These are phyloP conservation scores for Solanum hybrid DNA, from an alignment of 305 asterid species.

Conservation along the genomic window DNA sequence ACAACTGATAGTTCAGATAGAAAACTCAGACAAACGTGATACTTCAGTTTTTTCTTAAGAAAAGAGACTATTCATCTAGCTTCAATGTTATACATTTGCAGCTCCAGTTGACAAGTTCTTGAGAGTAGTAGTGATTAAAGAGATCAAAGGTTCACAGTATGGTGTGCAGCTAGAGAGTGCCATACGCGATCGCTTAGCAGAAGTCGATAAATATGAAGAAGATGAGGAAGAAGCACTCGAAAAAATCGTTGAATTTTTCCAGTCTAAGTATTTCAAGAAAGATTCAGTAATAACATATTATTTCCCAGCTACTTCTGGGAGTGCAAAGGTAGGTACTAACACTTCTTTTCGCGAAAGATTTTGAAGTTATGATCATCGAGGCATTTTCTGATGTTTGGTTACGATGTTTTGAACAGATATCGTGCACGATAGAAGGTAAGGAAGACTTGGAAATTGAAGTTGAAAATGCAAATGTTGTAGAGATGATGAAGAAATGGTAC, in stretches of 20 bases:
- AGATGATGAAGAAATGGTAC: constrained; percentile 77
- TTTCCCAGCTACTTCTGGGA: constrained; percentile 41
- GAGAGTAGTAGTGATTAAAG: constrained; percentile 78
- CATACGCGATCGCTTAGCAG: constrained; percentile 72
- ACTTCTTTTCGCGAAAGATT: not conserved
- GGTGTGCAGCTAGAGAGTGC: constrained; percentile 70
- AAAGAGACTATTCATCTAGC: not conserved
- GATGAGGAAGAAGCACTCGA: constrained; percentile 74
- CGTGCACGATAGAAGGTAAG: constrained; percentile 43
- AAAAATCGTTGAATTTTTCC: constrained; percentile 48
- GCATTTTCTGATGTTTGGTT: not conserved
- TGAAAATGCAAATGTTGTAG: constrained; percentile 79
- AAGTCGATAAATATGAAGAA: constrained; percentile 59
- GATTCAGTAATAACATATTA: constrained; percentile 42
- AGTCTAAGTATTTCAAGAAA: constrained; percentile 57
- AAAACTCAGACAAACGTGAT: not conserved
- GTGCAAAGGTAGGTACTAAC: constrained; percentile 29
- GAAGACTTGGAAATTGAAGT: constrained; percentile 51
- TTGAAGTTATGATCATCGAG: not conserved
- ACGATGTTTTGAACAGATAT: constrained; percentile 28
- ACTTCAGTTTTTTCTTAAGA: not conserved
- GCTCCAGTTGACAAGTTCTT: constrained; percentile 63
- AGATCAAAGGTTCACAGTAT: constrained; percentile 83
- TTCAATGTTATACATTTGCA: constrained; percentile 16
- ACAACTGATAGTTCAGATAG: not conserved